Evolutionary conservation across 345 rosid species (phyloP).

Genomic region (Citrus australasica): DNA sequence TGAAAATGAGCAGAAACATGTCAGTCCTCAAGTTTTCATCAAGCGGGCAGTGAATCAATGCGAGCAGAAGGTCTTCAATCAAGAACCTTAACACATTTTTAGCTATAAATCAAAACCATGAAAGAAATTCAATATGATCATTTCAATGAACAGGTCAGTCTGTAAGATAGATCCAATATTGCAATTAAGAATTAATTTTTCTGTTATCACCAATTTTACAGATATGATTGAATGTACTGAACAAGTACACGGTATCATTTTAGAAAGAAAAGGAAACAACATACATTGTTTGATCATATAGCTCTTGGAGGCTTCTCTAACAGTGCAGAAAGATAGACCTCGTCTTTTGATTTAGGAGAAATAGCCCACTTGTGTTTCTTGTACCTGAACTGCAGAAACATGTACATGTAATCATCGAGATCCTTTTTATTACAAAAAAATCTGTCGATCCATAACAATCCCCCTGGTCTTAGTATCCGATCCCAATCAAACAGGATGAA

Average conservation of each 20-base stretch:
- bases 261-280: neutral
- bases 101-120: neutral
- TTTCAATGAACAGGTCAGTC: neutral
- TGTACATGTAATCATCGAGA: slow-evolving; percentile 83
- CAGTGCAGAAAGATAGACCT: slow-evolving; percentile 78
- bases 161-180: neutral
- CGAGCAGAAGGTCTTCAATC: neutral
- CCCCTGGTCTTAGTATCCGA: slow-evolving; percentile 77
- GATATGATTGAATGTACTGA: neutral
- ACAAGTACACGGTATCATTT: neutral
- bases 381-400: slow-evolving; percentile 85
- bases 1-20: neutral
- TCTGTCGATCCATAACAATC: slow-evolving; percentile 78
- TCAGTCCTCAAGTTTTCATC: neutral
- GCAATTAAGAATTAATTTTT: neutral
- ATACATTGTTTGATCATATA: slow-evolving; percentile 28
- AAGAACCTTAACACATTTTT: neutral
- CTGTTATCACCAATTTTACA: neutral
- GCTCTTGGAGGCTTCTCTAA: slow-evolving; percentile 87
- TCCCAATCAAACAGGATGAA: slow-evolving; percentile 88
- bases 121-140: neutral
- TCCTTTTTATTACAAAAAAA: slow-evolving; percentile 74
- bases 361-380: slow-evolving; percentile 82
- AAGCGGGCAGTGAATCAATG: too few relatives aligned
- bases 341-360: slow-evolving; percentile 60